Percentiles rank a stretch among this genome's conserved stretches.
These are phyloP conservation scores for Pichia sp. DNA, from an alignment of 1,139 yeast species.

Conservation along the genomic window DNA sequence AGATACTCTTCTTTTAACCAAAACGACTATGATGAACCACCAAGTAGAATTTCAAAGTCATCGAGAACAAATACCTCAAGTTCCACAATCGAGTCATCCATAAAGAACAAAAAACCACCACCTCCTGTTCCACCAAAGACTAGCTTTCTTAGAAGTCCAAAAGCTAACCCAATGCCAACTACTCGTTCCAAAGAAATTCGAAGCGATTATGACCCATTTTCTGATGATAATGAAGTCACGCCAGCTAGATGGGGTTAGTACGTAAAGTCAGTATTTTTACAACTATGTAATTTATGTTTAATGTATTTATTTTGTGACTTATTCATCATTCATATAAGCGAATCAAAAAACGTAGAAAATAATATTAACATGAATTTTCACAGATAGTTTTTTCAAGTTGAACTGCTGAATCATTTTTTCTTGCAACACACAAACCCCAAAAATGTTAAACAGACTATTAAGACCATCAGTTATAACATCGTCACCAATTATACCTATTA, in stretches of 20 bases:
- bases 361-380: background rate
- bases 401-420: no score
- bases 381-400: background rate
- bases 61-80: background rate
- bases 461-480: slow-evolving; percentile 7
- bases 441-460: slow-evolving; percentile 5
- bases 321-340: background rate
- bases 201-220: slow-evolving; percentile 17
- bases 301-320: background rate
- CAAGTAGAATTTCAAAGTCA: background rate
- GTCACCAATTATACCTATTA: background rate
- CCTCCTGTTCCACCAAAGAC: slow-evolving; percentile 18
- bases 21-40: slow-evolving; percentile 8
- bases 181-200: background rate
- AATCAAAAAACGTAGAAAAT: background rate
- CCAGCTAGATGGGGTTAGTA: slow-evolving; percentile 13
- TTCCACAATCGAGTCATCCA: background rate
- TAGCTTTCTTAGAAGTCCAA: slow-evolving; percentile 10
- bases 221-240: slow-evolving; percentile 18
- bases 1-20: slow-evolving; percentile 25
- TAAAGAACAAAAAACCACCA: slow-evolving; percentile 9
- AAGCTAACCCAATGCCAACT: background rate
- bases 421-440: background rate
- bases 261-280: no score
- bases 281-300: no score